Conservation (phyloP, 345 rosid genomes). For the Citrus medica region DNA sequence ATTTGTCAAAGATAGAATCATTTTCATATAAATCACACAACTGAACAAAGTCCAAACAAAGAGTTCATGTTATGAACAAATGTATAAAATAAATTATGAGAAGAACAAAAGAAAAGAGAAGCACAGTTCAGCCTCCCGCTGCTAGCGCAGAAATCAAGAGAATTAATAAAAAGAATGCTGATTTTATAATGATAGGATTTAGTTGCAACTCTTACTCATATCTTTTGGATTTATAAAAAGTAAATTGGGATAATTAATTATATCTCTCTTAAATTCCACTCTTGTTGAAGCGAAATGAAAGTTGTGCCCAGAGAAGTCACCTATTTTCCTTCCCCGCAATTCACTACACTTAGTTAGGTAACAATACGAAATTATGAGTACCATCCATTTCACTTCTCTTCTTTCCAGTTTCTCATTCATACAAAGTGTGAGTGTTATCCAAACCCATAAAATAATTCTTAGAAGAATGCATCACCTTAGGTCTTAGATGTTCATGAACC, state of each 20-base stretch:
- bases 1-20: constrained; percentile 64
- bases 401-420: constrained; percentile 3
- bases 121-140: not conserved
- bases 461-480: constrained; percentile 41
- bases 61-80: not conserved
- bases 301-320: not conserved
- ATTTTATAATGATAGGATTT: not conserved
- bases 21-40: constrained; percentile 69
- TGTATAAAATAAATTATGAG: not conserved
- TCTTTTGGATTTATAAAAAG: not conserved
- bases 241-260: not conserved
- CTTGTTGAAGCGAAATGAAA: not conserved
- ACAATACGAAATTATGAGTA: not conserved
- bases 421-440: not conserved
- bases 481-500: constrained; percentile 93
- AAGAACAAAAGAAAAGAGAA: not conserved
- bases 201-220: not conserved
- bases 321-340: not conserved
- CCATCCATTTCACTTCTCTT: not conserved
- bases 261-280: not conserved
- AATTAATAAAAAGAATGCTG: not conserved
- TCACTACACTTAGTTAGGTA: not conserved
- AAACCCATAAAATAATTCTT: not conserved
- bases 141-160: not conserved
- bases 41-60: constrained; percentile 33